Conservation (phyloP, 1,139 yeast species). For the Candida glucosophila region DNA sequence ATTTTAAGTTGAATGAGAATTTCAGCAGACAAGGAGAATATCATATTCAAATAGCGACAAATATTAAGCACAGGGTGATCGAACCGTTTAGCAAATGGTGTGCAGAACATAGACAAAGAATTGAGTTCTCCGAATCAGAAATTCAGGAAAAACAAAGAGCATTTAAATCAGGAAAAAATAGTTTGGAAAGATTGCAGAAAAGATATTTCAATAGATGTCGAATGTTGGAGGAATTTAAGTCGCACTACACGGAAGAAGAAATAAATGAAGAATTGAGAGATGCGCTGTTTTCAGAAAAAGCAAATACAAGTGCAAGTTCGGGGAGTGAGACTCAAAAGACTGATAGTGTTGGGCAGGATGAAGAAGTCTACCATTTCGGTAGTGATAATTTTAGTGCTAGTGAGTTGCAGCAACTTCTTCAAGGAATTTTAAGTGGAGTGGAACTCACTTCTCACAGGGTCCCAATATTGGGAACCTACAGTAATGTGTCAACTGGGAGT, state of each 20-base stretch:
- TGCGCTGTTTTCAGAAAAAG: constrained; percentile 14
- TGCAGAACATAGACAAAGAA: constrained; percentile 60
- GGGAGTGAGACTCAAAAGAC: no score
- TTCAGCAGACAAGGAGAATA: constrained; percentile 60
- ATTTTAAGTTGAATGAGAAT: constrained; percentile 48
- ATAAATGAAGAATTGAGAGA: constrained; percentile 23
- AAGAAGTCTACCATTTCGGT: constrained; percentile 20
- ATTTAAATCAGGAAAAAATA: constrained; percentile 38
- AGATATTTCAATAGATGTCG: constrained; percentile 75
- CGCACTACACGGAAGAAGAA: constrained; percentile 41
- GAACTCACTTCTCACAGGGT: constrained; percentile 44
- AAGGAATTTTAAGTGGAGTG: constrained; percentile 35
- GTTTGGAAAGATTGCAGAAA: constrained; percentile 55
- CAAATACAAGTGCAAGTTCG: no score
- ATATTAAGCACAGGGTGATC: constrained; percentile 53
- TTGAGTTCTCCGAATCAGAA: constrained; percentile 52
- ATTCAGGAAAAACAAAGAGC: constrained; percentile 43
- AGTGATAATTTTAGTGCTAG: constrained; percentile 18
- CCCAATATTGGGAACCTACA: constrained; percentile 60
- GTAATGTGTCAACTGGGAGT: constrained; percentile 56
- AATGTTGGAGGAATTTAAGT: constrained; percentile 53
- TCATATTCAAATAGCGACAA: constrained; percentile 59
- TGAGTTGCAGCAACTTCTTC: constrained; percentile 20
- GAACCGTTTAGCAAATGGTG: constrained; percentile 76
- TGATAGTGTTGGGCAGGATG: constrained; percentile 8